Conservation (phyloP, 129 eudicot species). For the Apium graveolens region DNA sequence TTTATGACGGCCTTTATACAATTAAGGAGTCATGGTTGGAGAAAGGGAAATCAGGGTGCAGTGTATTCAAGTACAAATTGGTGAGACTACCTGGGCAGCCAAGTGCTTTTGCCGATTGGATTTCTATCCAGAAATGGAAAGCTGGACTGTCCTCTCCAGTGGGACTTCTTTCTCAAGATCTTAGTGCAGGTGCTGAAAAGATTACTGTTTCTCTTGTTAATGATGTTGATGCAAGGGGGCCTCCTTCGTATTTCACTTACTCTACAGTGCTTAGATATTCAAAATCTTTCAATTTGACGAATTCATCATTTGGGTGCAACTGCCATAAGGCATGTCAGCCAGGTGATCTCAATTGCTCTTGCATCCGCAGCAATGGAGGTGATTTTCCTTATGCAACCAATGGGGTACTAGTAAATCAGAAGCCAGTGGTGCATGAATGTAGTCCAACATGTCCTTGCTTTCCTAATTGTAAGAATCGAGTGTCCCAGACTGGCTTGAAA, state of each 20-base stretch:
- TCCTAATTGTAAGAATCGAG: conserved; percentile 44
- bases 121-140: conserved; percentile 43
- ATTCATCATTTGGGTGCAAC: conserved; percentile 32
- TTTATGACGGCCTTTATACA: conserved; percentile 50
- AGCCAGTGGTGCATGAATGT: conserved; percentile 39
- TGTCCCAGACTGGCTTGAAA: conserved; percentile 42
- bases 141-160: conserved; percentile 30
- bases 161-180: conserved; percentile 47
- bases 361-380: conserved; percentile 52
- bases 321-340: conserved; percentile 50
- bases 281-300: conserved; percentile 22
- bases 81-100: conserved; percentile 46
- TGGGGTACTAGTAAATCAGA: conserved; percentile 44
- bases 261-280: conserved; percentile 26
- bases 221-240: conserved; percentile 41
- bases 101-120: conserved; percentile 38
- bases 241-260: conserved; percentile 50
- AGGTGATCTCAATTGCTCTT: conserved; percentile 40
- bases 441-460: conserved; percentile 47
- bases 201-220: conserved; percentile 50
- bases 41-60: conserved; percentile 50
- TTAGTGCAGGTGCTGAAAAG: conserved; percentile 56
- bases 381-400: conserved; percentile 44
- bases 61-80: conserved; percentile 46
- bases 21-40: conserved; percentile 60